Base-by-base conservation (phyloP, 148 eudicot genomes). In the Spergularia marina region DNA sequence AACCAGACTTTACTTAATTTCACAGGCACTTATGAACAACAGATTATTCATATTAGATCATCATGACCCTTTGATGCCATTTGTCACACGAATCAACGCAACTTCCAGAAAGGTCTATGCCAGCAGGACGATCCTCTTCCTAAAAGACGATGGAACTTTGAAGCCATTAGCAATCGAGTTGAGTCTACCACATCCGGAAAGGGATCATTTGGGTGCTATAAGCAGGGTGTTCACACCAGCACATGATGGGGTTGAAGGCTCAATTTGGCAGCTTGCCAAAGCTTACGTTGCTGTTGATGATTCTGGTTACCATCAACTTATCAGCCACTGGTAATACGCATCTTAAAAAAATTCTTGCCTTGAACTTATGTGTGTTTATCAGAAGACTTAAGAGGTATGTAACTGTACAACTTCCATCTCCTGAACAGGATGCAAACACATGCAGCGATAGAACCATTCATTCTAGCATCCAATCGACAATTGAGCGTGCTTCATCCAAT, bases 401-500 rank as follows among this genome's bases (percentile, higher is more conserved):
- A 7, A 44, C 49, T 44, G 49, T 44, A 12, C n/a, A 12, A 57
- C 21, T 65, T 21, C 53, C 4, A 44, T 60, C 18, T 56, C 51
- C 11, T 34, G 57, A 70, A 53, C 89, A 93, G 98, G 98, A 56
- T 83, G 65, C 64, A 78, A 58, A 93, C 98, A 2, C 98, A 93
- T 76, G 89, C 91, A 56, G 81, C 77, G 47, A 85, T 89, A 11
- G 98, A 93, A 81, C 98, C 98, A 70, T 86, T 93, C 68, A 69
- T 86, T 34, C 90, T 93, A 75, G 98, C 98, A 47, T 80, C 96
- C 47, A 80, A 90, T 75, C 84, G 98, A 79, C 91, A 90, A 70
- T 78, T 93, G 51, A 93, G 98, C 12, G 90, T 87, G 55, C 85
- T 93, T 72, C 98, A 93, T 81, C 98, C 98, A 3, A 86, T 93